Conservation (phyloP, 192 early-diverging fungal species). For the Podila epicladia region DNA sequence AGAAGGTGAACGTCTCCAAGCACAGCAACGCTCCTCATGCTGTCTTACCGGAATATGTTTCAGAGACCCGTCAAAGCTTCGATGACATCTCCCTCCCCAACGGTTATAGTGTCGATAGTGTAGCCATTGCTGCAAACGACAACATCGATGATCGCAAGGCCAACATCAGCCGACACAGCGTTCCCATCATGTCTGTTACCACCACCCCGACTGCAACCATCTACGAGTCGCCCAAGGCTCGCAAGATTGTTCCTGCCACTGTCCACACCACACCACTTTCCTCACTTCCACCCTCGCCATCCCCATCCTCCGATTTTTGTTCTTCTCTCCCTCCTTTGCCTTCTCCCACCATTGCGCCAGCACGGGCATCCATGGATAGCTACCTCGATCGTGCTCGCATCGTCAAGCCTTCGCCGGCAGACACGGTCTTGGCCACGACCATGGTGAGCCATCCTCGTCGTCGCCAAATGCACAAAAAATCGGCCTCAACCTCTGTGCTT, state of each 20-base stretch:
- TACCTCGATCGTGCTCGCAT: conserved; percentile 21
- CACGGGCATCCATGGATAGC: conserved; percentile 19
- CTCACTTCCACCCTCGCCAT: background rate
- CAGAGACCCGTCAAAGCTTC: background rate
- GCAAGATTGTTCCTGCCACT: conserved; percentile 11
- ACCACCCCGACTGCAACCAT: background rate
- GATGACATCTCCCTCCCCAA: background rate
- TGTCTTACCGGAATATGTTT: conserved; percentile 20
- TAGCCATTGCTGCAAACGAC: background rate
- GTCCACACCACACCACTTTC: conserved; percentile 12
- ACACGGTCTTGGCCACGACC: conserved; percentile 23
- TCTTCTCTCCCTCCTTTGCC: background rate
- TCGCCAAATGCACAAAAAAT: background rate
- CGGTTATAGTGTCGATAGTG: background rate
- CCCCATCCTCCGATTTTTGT: background rate
- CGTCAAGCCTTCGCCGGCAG: conserved; percentile 19
- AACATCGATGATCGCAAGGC: background rate
- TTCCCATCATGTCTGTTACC: conserved; percentile 10
- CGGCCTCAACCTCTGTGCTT: conserved; percentile 6
- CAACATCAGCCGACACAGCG: conserved; percentile 8
- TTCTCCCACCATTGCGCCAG: background rate
- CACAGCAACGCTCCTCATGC: conserved; percentile 41
- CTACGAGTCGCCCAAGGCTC: background rate
- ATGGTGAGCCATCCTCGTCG: conserved; percentile 34
- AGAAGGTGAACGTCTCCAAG: background rate